Base-by-base conservation (phyloP, 2,329 filamentous ascomycete species). In the Elsinoe batatas region DNA sequence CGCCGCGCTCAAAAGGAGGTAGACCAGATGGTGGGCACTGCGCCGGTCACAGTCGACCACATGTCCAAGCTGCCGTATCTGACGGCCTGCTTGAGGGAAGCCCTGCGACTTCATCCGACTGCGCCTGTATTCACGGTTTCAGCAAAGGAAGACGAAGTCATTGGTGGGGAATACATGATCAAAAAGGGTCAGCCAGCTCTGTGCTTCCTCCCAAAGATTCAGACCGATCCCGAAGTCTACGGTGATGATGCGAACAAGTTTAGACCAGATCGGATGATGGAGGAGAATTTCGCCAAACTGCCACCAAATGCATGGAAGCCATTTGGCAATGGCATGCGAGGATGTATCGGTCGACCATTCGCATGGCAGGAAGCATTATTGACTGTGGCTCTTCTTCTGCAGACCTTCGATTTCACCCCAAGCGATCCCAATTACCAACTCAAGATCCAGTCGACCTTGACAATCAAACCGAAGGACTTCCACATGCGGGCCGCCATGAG, bases 311-410 rank as follows among this genome's bases (percentile, higher is more conserved):
- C 64, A n/a, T 68, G 67, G 66, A 64, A 69, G 69, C 84, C 87
- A 2, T 91, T 90, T 61, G 87, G 87, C 1, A 85, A 86, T 57
- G 86, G 86, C 1, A 74, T 78, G 59, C 73, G 87, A 54, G 83
- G 74, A 1, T 91, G 86, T 61, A 89, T 90, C 58, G 87, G 87
- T 3, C 74, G 85, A 1, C 76, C 80, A 0, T 90, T 90, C 65
- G 85, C 86, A 1, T 86, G 83, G 82, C 86, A 91, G 64, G 87
- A 91, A 68, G 76, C 79, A 1, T 65, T 85, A 4, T 69, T 88
- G 0, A 76, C 78, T 7, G 72, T 82, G 61, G 80, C 82, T 0
- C 76, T 85, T 61, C 65, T 88, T 11, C 72, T 89, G 57, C 85
- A 88, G 62, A 86, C 84, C 63, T 88, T 89, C 70, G 79, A 87